These are phyloP conservation scores for Euptelea pleiosperma DNA, from an alignment of 164 flowering plant genomes.

Conservation along the genomic window DNA sequence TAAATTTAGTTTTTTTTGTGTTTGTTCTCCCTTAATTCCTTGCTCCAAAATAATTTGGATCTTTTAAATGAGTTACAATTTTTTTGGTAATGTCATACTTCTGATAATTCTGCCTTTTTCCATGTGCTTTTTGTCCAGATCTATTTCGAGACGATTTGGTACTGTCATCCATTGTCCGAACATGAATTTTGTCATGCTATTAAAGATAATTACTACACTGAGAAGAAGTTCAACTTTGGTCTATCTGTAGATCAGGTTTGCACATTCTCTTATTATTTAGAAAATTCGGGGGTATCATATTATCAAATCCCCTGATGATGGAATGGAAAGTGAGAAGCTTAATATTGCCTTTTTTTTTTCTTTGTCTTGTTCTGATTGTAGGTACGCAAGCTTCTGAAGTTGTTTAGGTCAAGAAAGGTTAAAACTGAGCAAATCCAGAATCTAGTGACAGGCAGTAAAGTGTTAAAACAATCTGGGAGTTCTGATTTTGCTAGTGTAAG, in stretches of 20 bases:
- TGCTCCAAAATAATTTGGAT: too few relatives aligned
- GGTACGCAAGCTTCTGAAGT: constrained; percentile 39
- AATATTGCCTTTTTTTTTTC: not conserved
- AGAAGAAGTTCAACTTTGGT: constrained; percentile 52
- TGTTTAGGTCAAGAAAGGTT: constrained; percentile 36
- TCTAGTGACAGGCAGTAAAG: constrained; percentile 6
- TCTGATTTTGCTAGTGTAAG: constrained; percentile 13
- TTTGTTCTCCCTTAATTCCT: not conserved
- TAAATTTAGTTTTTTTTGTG: not conserved
- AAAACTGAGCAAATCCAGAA: constrained; percentile 12
- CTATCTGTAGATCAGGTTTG: constrained; percentile 60
- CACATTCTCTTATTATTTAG: not conserved
- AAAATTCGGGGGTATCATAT: not conserved
- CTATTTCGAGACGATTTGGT: constrained; percentile 34
- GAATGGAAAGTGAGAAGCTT: too few relatives aligned
- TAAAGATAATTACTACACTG: constrained; percentile 56
- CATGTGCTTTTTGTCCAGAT: constrained; percentile 18
- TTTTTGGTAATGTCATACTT: too few relatives aligned
- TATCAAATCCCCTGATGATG: not conserved
- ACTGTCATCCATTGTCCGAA: constrained; percentile 57
- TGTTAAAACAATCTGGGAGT: not conserved
- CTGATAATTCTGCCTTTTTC: too few relatives aligned
- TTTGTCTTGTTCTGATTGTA: constrained; percentile 18
- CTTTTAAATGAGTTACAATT: too few relatives aligned
- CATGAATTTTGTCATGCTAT: constrained; percentile 53